Evolutionary conservation across 768 basidiomycete species (phyloP).

Genomic region (Tricholoma terreum): DNA sequence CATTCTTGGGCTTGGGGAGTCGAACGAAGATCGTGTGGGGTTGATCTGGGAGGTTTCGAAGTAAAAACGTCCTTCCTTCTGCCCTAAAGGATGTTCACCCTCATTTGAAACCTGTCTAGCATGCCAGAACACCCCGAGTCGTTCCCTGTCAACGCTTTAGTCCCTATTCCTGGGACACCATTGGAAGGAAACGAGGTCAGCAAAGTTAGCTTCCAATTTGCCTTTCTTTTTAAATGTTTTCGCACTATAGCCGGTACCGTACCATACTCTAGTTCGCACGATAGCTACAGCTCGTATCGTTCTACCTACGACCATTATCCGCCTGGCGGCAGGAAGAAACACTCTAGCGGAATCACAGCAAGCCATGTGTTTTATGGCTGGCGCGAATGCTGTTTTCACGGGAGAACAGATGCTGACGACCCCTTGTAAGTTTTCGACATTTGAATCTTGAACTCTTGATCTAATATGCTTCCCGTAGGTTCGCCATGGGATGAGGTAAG

Average conservation of each 20-base stretch:
- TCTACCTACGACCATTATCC: slow-evolving; percentile 89
- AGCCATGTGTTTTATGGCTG: slow-evolving; percentile 98
- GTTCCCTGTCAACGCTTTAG: slow-evolving; percentile 96
- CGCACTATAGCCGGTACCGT: slow-evolving; percentile 61
- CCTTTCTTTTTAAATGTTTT: slow-evolving; percentile 5
- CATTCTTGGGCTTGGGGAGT: slow-evolving; percentile 91
- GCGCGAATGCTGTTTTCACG: slow-evolving; percentile 98
- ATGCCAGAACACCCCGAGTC: slow-evolving; percentile 98
- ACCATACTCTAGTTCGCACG: slow-evolving; percentile 85
- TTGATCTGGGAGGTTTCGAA: slow-evolving; percentile 91
- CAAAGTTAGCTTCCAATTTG: not conserved
- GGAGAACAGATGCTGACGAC: slow-evolving; percentile 98
- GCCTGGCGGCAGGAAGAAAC: slow-evolving; percentile 91
- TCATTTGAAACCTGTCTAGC: slow-evolving; percentile 37
- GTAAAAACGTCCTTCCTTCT: slow-evolving; percentile 44
- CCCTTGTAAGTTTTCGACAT: slow-evolving; percentile 63
- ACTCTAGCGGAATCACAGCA: slow-evolving; percentile 88
- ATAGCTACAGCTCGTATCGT: slow-evolving; percentile 94
- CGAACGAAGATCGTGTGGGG: slow-evolving; percentile 85
- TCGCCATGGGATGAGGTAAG: slow-evolving; percentile 91
- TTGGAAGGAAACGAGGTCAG: slow-evolving; percentile 84
- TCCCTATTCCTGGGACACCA: slow-evolving; percentile 93
- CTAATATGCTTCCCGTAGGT: slow-evolving; percentile 39
- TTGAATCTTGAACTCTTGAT: slow-evolving; percentile 11
- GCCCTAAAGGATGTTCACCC: slow-evolving; percentile 3